Evolutionary conservation across 176 grass and related monocot genomes (phyloP).

Genomic region (Avena sativa): DNA sequence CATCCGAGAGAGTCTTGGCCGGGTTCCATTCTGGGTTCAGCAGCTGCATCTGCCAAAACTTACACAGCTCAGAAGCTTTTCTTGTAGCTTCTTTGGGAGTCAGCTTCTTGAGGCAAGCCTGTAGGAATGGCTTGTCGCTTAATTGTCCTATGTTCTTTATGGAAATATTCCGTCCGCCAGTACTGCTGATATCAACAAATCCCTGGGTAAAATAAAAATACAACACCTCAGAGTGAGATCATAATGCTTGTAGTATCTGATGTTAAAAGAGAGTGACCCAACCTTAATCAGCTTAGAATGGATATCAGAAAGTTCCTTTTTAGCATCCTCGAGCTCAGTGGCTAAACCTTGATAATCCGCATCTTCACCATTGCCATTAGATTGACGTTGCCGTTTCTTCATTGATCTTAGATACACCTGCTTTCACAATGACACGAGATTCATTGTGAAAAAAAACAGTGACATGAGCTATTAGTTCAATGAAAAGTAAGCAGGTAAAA

Average conservation of each 20-base stretch:
- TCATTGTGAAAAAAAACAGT: no score
- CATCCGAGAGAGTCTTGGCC: slow-evolving; percentile 17
- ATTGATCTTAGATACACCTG: slow-evolving; percentile 17
- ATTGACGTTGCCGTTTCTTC: background rate
- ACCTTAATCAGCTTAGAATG: slow-evolving; percentile 32
- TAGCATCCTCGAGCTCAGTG: slow-evolving; percentile 1
- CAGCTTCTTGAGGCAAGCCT: slow-evolving; percentile 28
- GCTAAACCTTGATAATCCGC: background rate
- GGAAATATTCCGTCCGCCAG: slow-evolving; percentile 18
- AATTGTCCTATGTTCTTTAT: slow-evolving; percentile 44
- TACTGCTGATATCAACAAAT: slow-evolving; percentile 7
- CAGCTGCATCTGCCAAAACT: slow-evolving; percentile 41
- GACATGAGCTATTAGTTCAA: background rate
- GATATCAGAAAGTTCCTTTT: slow-evolving; percentile 17
- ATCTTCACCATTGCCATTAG: background rate
- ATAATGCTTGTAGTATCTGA: slow-evolving; percentile 1
- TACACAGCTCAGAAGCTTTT: slow-evolving; percentile 1
- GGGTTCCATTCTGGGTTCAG: slow-evolving; percentile 39
- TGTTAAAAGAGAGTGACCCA: background rate
- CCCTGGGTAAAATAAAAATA: background rate
- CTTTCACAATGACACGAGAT: background rate
- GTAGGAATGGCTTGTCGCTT: slow-evolving; percentile 30
- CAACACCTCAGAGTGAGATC: background rate
- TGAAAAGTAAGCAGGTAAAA: background rate
- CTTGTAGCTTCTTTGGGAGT: background rate